Base-by-base conservation (phyloP, 208 protist species). In the Wallacemonas sp. region DNA sequence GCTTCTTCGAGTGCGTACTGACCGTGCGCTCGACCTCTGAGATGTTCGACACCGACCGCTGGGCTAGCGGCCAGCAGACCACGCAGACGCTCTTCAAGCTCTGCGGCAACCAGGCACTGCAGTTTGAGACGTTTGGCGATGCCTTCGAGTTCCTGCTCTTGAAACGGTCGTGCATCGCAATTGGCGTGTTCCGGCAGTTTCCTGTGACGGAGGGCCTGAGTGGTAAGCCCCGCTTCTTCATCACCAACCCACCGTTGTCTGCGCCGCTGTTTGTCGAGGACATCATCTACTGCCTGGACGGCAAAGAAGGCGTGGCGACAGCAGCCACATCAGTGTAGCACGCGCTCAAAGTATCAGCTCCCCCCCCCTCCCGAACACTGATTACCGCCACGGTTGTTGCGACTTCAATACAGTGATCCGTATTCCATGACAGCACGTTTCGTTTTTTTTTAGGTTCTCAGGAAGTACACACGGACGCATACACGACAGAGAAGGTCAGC, bases 141-240 rank as follows among this genome's bases (percentile, higher is more conserved):
- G 87, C 85, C 6, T 96, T 93, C 52, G 72, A 86, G 43, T 90
- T 87, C 67, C 68, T 96, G 12, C 77, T 96, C 1, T 61, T 52
- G 30, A 81, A 84, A 36, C 83, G 79, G 11, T 73, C 68, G n/a
- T 92, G 85, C 56, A 71, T 96, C 19, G 74, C 85, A 8, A 90
- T 96, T 47, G 90, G 90, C 44, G 83, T 96, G 24, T 96, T 93
- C 43, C 87, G 90, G 0, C 78, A 78, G 2, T 96, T 96, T 49
- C 87, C 87, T 0, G 49, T 46, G 4, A 76, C 74, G 4, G 90
- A 92, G 61, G 64, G 61, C 24, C 72, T 92, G 26, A 65, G 44
- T 23, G 80, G 85, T 14, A 76, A 43, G 4, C 79, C 90, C n/a
- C 84, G 90, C 11, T 96, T 90, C 70, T 96, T 96, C 49, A 74